Base-by-base conservation (phyloP, 2,329 filamentous ascomycete species). In the Aspergillus phoenicis region DNA sequence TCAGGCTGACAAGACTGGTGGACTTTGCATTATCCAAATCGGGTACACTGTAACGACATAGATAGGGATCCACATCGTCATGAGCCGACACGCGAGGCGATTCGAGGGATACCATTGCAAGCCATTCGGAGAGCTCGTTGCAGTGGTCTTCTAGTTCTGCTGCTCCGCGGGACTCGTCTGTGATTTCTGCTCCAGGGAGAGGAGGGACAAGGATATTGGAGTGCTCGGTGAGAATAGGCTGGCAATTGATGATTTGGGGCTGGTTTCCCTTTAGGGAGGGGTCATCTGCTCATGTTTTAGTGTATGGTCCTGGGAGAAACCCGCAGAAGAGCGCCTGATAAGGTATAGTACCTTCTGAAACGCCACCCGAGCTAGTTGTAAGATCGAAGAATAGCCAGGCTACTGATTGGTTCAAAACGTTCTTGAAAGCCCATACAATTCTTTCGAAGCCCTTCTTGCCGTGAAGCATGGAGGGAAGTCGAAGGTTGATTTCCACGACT, bases 381-480 rank as follows among this genome's bases (percentile, higher is more conserved):
- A 88, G 73, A 68, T 93, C 89, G 70, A 84, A 89, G 68, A 95
- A 93, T 0, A 98, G 78, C 93, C 94, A 97, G 1, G 85, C 85
- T 22, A 89, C 70, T 1, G 88, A 86, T 48, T 82, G 77, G 52
- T 84, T 85, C 22, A 97, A 81, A 22, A 91, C 91, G 64, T 92
- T 91, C 68, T 89, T 88, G 74, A 88, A 92, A 13, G 92, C 91
- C 82, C 91, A 91, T 6, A 89, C 74, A 13, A 97, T 80, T 49
- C 91, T 83, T 64, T 93, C 89, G 70, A 96, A 97, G 0, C 88
- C 89, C 65, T 90, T 93, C 74, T 92, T 95, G 3, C 93, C 93
- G 57, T 88, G 89, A 7, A 91, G 75, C 91, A 97, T 97, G 0
- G 88, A 88, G 0, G 88, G 84, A 5, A 83, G 81, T 17, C 88